These are phyloP conservation scores for Diaporthe humulicola DNA, from an alignment of 2,329 filamentous ascomycete species.

Conservation along the genomic window DNA sequence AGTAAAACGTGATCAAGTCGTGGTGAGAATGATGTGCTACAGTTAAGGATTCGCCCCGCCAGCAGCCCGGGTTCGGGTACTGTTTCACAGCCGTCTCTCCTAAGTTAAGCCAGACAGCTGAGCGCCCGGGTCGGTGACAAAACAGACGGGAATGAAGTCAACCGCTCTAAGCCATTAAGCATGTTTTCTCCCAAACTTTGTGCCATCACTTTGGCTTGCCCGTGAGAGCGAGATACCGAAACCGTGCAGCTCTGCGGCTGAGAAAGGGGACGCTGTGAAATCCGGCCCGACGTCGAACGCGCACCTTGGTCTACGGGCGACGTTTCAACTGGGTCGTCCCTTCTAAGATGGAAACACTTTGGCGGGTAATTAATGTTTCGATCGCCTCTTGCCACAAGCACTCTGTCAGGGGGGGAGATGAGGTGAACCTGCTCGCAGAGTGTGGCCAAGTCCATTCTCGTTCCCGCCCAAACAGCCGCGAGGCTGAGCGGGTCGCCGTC, in stretches of 20 bases:
- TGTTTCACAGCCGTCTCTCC: slow-evolving; percentile 33
- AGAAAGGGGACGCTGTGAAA: slow-evolving; percentile 4
- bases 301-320: neutral
- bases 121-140: neutral
- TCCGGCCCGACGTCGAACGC: slow-evolving; percentile 7
- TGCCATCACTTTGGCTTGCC: neutral
- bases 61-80: slow-evolving; percentile 15
- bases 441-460: neutral
- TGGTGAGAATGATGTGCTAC: slow-evolving; percentile 22
- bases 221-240: neutral
- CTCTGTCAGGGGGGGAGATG: neutral
- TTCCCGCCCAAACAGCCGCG: neutral
- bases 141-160: slow-evolving; percentile 6
- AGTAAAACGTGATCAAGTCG: slow-evolving; percentile 10
- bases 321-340: slow-evolving; percentile 21
- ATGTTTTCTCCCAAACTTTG: neutral
- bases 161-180: neutral
- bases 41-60: slow-evolving; percentile 10
- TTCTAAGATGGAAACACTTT: slow-evolving; percentile 13
- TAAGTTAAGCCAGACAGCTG: slow-evolving; percentile 9
- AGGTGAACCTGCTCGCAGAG: neutral
- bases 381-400: slow-evolving; percentile 1
- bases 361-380: slow-evolving; percentile 14
- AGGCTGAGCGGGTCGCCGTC: slow-evolving; percentile 31
- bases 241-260: neutral